Conservation (phyloP, 352 stramenopile genomes). For the Globisporangium rhizosaccharum region DNA sequence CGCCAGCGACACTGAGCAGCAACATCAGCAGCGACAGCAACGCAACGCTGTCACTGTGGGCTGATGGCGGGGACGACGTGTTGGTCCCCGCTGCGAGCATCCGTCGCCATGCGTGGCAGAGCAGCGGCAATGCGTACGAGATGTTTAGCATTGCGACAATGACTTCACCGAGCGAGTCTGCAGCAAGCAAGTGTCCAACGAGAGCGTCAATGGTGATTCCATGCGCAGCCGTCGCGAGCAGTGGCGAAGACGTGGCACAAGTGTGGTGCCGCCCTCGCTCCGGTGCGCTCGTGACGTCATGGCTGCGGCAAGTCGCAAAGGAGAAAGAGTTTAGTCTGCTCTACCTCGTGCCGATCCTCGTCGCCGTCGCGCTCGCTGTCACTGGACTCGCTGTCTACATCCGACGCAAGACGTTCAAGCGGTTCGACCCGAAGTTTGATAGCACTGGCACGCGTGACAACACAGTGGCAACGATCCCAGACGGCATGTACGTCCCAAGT, state of each 20-base stretch:
- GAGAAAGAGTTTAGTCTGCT: constrained; percentile 16
- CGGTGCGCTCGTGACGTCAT: constrained; percentile 26
- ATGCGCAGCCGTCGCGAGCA: constrained; percentile 16
- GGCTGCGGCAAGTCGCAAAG: constrained; percentile 22
- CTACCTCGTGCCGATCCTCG: constrained; percentile 25
- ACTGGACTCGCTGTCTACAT: constrained; percentile 14
- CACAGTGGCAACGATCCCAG: constrained; percentile 2
- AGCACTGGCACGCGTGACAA: neutral
- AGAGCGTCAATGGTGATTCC: constrained; percentile 25
- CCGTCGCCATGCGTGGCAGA: constrained; percentile 18
- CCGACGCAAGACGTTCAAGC: constrained; percentile 20
- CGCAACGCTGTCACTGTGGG: constrained; percentile 10
- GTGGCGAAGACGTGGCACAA: neutral
- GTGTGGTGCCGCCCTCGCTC: constrained; percentile 25
- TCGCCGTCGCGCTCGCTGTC: constrained; percentile 17
- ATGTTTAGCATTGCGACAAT: constrained; percentile 17
- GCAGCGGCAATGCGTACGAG: constrained; percentile 11
- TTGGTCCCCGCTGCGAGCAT: constrained; percentile 17
- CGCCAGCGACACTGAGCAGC: neutral
- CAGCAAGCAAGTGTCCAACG: neutral
- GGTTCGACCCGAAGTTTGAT: constrained; percentile 5
- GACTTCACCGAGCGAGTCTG: neutral
- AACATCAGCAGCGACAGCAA: neutral
- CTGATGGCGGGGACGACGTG: constrained; percentile 11
- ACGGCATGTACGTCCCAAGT: constrained; percentile 1